Percentiles rank a stretch among this genome's conserved stretches.
phyloP scores from a whole-genome alignment of 192 early-diverging fungal genomes.

The Rhizophagus prolifer region DNA sequence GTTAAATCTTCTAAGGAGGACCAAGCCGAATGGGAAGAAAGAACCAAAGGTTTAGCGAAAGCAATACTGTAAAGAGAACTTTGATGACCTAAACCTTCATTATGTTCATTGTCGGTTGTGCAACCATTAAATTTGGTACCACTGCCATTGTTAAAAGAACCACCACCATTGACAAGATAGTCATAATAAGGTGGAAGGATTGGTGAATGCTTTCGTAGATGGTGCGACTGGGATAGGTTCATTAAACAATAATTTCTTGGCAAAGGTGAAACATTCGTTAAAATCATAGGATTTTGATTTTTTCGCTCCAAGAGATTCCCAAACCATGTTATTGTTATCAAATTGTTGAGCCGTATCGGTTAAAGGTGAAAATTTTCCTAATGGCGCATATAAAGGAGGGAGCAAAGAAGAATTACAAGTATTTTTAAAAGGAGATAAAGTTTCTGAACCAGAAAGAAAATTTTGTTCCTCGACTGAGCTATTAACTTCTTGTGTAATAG shows the following conservation, averaged over 20 bases:
- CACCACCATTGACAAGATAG: constrained; percentile 16
- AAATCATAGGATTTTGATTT: not conserved
- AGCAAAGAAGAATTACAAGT: not conserved
- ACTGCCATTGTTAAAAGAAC: not conserved
- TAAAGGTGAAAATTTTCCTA: not conserved
- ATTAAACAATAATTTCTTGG: not conserved
- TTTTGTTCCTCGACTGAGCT: not conserved
- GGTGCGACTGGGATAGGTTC: not conserved
- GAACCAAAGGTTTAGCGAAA: not conserved
- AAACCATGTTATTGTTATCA: not conserved
- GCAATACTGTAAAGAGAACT: not conserved
- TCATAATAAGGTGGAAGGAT: constrained; percentile 13
- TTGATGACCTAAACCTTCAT: not conserved
- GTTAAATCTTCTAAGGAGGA: constrained; percentile 17
- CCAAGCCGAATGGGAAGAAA: constrained; percentile 4
- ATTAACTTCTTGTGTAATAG: not conserved
- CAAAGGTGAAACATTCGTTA: not conserved
- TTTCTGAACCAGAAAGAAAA: not conserved
- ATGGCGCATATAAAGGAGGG: not conserved
- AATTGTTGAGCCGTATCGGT: not conserved
- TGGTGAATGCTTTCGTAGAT: not conserved
- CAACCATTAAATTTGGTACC: not conserved
- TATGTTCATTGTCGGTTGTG: not conserved
- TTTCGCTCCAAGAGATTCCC: constrained; percentile 5
- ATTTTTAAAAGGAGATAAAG: not conserved